Evolutionary conservation across 2,329 filamentous ascomycete species (phyloP).

Genomic region (Ramichloridium luteum): DNA sequence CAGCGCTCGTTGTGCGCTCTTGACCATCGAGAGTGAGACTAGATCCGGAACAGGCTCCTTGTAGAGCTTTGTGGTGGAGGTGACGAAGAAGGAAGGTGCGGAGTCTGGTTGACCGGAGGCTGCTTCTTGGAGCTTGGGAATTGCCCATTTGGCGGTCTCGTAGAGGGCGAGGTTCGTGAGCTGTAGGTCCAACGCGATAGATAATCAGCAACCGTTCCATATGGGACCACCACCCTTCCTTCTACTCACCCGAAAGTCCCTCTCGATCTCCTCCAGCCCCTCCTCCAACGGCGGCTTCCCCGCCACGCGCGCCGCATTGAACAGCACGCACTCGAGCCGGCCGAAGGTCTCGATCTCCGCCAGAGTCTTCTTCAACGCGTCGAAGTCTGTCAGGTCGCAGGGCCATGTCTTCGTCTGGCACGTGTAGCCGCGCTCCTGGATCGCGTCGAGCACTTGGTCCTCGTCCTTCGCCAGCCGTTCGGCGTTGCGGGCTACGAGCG

Average conservation of each 20-base stretch:
- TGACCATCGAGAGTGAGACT: conserved; percentile 39
- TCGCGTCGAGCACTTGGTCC: conserved; percentile 20
- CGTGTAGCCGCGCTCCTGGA: conserved; percentile 22
- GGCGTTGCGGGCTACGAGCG: conserved; percentile 36
- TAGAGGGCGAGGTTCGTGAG: conserved; percentile 39
- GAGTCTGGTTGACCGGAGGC: conserved; percentile 12
- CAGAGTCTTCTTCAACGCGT: conserved; percentile 28
- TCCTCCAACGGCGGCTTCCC: conserved; percentile 32
- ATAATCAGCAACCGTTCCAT: no score
- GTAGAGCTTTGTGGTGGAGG: conserved; percentile 35
- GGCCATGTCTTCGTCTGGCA: conserved; percentile 33
- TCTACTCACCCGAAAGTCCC: conserved; percentile 39
- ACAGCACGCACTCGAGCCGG: conserved; percentile 37
- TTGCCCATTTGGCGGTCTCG: conserved; percentile 34
- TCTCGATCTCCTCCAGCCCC: conserved; percentile 33
- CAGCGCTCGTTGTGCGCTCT: conserved; percentile 41
- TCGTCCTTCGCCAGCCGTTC: conserved; percentile 28
- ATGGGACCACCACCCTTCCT: no score
- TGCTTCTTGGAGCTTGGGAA: conserved; percentile 31
- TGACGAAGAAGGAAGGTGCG: conserved; percentile 39
- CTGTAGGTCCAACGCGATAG: no score
- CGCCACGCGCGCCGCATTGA: conserved; percentile 41
- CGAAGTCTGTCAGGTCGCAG: conserved; percentile 34
- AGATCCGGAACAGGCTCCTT: conserved; percentile 35
- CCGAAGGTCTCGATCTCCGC: conserved; percentile 33